Conservation (phyloP, 176 grass and related monocot species). For the Lolium perenne region DNA sequence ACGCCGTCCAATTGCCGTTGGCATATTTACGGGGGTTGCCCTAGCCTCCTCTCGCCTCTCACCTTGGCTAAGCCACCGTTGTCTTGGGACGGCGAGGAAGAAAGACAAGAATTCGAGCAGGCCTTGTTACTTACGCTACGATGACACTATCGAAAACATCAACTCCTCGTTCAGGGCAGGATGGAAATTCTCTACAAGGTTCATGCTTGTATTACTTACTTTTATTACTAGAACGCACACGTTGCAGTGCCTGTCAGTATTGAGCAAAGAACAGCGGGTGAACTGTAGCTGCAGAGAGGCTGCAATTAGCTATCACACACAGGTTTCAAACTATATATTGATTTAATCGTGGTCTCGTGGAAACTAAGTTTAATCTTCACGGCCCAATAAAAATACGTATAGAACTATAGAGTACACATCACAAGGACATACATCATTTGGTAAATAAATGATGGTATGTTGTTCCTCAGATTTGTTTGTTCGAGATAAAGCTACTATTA, state of each 20-base stretch:
- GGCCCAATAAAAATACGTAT: no score
- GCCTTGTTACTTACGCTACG: background rate
- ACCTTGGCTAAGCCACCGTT: background rate
- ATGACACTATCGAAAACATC: background rate
- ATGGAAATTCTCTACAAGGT: background rate
- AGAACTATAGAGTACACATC: no score
- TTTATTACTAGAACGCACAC: no score
- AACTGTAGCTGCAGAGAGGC: background rate
- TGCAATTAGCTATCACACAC: no score
- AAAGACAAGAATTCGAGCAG: background rate
- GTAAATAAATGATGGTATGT: no score
- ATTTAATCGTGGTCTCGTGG: background rate
- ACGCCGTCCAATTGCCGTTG: background rate
- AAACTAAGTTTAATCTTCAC: no score
- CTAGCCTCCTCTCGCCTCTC: slow-evolving; percentile 4
- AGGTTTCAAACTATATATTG: no score
- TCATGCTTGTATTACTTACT: no score
- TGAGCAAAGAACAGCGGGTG: background rate
- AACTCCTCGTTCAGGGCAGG: background rate
- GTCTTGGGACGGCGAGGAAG: background rate
- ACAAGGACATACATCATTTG: no score
- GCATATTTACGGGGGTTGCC: background rate
- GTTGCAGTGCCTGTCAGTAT: no score
- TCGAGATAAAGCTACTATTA: background rate
- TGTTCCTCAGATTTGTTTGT: background rate